Evolutionary conservation across 208 protist species (phyloP).

Genomic region (Acanthamoeba divionensis): DNA sequence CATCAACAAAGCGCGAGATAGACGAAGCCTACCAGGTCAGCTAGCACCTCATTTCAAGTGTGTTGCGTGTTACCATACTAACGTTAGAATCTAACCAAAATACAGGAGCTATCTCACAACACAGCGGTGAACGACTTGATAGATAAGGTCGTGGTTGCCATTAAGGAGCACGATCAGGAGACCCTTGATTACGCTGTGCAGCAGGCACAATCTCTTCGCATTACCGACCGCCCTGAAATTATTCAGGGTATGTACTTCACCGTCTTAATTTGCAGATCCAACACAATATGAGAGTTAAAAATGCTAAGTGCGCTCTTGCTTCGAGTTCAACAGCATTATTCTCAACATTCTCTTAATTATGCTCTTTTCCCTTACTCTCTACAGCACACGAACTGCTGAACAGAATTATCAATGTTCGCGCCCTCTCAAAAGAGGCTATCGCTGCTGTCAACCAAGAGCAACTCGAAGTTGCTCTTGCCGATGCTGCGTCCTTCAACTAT

Average conservation of each 20-base stretch:
- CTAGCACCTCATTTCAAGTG: too few species aligned
- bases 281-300: too few species aligned
- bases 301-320: background rate
- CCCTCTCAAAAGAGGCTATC: background rate
- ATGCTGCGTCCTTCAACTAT: background rate
- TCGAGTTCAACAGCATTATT: background rate
- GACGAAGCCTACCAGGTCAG: slow-evolving; percentile 27
- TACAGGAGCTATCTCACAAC: slow-evolving; percentile 41
- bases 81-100: too few species aligned
- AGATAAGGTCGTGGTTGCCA: background rate
- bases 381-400: background rate
- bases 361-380: background rate
- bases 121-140: slow-evolving; percentile 5
- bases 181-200: background rate
- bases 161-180: slow-evolving; percentile 9
- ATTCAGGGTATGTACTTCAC: background rate
- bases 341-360: background rate
- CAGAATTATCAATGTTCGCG: background rate
- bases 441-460: background rate
- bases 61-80: too few species aligned
- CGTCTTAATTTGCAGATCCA: background rate
- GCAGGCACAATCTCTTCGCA: slow-evolving; percentile 1
- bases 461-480: background rate
- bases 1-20: background rate
- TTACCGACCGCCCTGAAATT: background rate